Percentiles rank a stretch among this genome's conserved stretches.
Evolutionary conservation across 1,284 basidiomycete species (phyloP).

Genomic region (Boletellus deceptivus): DNA sequence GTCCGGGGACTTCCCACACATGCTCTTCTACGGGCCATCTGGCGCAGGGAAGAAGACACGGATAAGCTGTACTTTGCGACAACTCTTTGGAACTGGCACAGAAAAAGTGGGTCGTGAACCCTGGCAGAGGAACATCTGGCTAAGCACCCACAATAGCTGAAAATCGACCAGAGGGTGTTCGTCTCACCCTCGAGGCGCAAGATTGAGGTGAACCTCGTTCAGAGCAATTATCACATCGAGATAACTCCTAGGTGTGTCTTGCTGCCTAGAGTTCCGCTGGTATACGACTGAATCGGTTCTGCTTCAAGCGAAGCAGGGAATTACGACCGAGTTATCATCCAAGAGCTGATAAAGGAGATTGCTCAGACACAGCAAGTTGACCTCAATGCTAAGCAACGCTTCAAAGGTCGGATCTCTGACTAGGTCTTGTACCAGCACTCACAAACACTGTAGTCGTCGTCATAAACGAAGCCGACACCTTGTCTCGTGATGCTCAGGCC

Average conservation of each 20-base stretch:
- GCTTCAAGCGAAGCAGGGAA: slow-evolving; percentile 85
- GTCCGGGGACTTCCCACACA: slow-evolving; percentile 94
- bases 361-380: slow-evolving; percentile 99
- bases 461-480: slow-evolving; percentile 96
- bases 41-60: slow-evolving; percentile 99
- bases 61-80: slow-evolving; percentile 84
- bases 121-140: not conserved
- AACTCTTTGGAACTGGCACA: slow-evolving; percentile 89
- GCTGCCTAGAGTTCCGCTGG: not conserved
- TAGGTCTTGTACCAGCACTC: not conserved
- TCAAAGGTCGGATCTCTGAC: slow-evolving; percentile 71
- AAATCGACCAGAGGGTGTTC: slow-evolving; percentile 98
- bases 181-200: slow-evolving; percentile 93
- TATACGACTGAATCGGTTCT: slow-evolving; percentile 2
- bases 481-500: slow-evolving; percentile 95
- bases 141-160: slow-evolving; percentile 58
- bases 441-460: slow-evolving; percentile 73
- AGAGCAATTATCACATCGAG: slow-evolving; percentile 97
- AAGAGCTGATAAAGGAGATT: slow-evolving; percentile 97
- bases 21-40: slow-evolving; percentile 96
- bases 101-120: slow-evolving; percentile 70
- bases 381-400: slow-evolving; percentile 90
- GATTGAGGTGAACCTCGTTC: slow-evolving; percentile 95
- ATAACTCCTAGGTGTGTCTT: slow-evolving; percentile 87
- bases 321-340: slow-evolving; percentile 94